phyloP scores from a whole-genome alignment of 2,329 filamentous ascomycete species.

The Dactylellina parvicollis region DNA sequence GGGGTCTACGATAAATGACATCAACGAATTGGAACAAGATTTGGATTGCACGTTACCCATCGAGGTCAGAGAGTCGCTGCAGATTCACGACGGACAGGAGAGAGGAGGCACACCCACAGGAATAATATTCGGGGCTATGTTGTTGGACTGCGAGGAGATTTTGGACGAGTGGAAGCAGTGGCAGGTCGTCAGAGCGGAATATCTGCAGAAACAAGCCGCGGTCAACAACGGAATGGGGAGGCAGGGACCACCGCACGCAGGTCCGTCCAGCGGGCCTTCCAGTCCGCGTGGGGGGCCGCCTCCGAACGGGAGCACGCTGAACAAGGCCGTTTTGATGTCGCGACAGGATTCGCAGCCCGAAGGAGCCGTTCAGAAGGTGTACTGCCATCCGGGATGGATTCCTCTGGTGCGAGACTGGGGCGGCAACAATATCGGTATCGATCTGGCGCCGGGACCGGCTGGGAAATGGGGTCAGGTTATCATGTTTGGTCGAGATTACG shows the following conservation, averaged over 20 bases:
- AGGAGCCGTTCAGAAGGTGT: constrained; percentile 87
- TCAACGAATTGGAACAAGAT: constrained; percentile 96
- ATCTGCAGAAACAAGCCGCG: constrained; percentile 71
- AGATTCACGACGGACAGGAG: constrained; percentile 96
- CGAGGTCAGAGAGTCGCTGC: constrained; percentile 90
- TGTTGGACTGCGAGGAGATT: constrained; percentile 97
- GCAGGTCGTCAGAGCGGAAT: constrained; percentile 91
- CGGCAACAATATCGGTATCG: constrained; percentile 94
- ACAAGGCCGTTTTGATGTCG: constrained; percentile 73
- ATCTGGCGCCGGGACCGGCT: constrained; percentile 86
- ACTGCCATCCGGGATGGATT: constrained; percentile 94
- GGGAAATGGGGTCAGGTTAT: constrained; percentile 98
- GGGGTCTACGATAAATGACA: constrained; percentile 88
- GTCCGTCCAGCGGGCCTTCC: constrained; percentile 64
- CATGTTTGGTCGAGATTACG: constrained; percentile 95
- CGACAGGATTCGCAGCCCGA: constrained; percentile 89
- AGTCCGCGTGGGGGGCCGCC: constrained; percentile 53
- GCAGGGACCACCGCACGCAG: constrained; percentile 59
- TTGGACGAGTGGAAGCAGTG: constrained; percentile 98
- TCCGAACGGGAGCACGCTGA: constrained; percentile 54
- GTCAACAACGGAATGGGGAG: constrained; percentile 1
- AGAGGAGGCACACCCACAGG: constrained; percentile 89
- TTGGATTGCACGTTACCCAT: constrained; percentile 92
- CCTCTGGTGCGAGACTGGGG: constrained; percentile 97
- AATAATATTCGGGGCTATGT: constrained; percentile 91